These are phyloP conservation scores for Candida oleophila DNA, from an alignment of 805 yeast genomes.

Conservation along the genomic window DNA sequence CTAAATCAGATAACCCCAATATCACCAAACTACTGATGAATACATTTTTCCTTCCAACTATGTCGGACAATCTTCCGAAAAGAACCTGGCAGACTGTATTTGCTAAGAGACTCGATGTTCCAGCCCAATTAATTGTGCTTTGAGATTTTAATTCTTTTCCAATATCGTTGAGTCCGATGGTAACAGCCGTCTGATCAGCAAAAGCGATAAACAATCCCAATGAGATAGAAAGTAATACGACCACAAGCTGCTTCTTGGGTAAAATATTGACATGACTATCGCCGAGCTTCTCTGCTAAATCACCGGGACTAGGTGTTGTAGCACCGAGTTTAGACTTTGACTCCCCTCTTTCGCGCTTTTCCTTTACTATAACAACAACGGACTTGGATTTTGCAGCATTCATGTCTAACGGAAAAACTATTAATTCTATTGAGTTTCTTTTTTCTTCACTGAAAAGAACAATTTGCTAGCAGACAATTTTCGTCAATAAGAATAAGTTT, in stretches of 20 bases:
- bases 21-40: constrained; percentile 39
- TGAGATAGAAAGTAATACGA: constrained; percentile 37
- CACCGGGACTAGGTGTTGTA: background rate
- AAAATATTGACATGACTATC: constrained; percentile 43
- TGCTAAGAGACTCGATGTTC: constrained; percentile 52
- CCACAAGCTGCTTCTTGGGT: constrained; percentile 35
- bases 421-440: too few relatives aligned
- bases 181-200: constrained; percentile 50
- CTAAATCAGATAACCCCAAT: constrained; percentile 44
- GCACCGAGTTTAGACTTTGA: background rate
- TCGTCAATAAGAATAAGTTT: too few relatives aligned
- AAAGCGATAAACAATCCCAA: constrained; percentile 42
- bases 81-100: constrained; percentile 52
- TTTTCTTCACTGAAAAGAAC: too few relatives aligned
- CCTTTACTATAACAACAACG: background rate
- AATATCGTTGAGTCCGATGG: constrained; percentile 49
- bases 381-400: background rate
- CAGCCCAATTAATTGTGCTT: constrained; percentile 57
- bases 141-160: constrained; percentile 47
- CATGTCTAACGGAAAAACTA: too few relatives aligned
- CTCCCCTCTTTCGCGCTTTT: background rate
- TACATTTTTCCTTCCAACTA: constrained; percentile 50
- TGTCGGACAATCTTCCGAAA: constrained; percentile 55
- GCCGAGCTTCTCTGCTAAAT: constrained; percentile 27
- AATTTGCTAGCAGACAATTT: too few relatives aligned